These are phyloP conservation scores for Cryptosporidium parvum DNA, from an alignment of 169 alveolate species.

Conservation along the genomic window DNA sequence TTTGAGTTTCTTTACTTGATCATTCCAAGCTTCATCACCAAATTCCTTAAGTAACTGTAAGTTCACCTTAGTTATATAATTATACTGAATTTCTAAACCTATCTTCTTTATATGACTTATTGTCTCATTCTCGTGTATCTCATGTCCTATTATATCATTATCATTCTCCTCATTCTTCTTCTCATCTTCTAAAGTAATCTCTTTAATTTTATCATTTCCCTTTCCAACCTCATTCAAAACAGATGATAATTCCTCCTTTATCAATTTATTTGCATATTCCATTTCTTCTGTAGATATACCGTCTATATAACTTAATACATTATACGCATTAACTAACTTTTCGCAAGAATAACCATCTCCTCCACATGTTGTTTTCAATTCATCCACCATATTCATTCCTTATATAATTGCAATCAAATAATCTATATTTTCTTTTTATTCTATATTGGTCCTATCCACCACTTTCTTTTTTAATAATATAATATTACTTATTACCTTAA, in stretches of 20 bases:
- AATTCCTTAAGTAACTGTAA: constrained; percentile 30
- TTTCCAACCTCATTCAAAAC: background rate
- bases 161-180: background rate
- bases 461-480: too few species aligned
- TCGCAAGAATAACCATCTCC: background rate
- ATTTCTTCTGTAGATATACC: constrained; percentile 24
- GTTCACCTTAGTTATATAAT: constrained; percentile 9
- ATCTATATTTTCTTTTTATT: background rate
- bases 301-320: constrained; percentile 31
- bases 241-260: constrained; percentile 2
- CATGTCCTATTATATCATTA: background rate
- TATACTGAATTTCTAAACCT: constrained; percentile 20
- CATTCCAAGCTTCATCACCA: constrained; percentile 48
- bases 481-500: background rate
- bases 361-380: background rate
- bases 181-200: background rate
- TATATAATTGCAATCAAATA: too few species aligned
- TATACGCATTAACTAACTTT: background rate
- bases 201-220: background rate
- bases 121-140: background rate
- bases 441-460: background rate
- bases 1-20: background rate
- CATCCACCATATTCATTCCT: background rate
- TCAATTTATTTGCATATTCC: background rate
- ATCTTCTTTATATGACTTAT: background rate